Conservation (phyloP, 192 early-diverging fungal genomes). For the Chytriomyces hyalinus region DNA sequence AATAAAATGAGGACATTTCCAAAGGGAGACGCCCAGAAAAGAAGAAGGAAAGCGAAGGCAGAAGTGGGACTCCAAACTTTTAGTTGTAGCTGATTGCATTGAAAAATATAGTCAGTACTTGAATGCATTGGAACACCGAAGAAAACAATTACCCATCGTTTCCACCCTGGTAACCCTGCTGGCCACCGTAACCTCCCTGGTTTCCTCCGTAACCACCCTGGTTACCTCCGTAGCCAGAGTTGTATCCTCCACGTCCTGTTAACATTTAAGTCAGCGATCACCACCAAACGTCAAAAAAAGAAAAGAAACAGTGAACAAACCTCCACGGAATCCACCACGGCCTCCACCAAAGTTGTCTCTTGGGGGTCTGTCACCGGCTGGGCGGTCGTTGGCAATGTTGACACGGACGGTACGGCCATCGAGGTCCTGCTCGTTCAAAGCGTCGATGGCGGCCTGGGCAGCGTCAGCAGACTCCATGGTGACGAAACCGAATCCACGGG, state of each 20-base stretch:
- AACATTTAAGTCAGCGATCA: not conserved
- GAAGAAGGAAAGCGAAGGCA: constrained; percentile 8
- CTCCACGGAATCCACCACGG: constrained; percentile 41
- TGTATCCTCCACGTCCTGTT: constrained; percentile 9
- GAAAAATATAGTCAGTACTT: not conserved
- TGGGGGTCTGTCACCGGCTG: constrained; percentile 28
- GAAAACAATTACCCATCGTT: constrained; percentile 25
- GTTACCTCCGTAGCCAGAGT: constrained; percentile 9
- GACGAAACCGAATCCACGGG: constrained; percentile 90
- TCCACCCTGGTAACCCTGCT: constrained; percentile 16
- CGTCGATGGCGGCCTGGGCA: constrained; percentile 63
- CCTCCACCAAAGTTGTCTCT: constrained; percentile 35
- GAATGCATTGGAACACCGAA: not conserved
- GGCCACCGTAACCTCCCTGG: constrained; percentile 27
- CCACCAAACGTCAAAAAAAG: not conserved
- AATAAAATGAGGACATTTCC: not conserved
- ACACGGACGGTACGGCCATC: constrained; percentile 86
- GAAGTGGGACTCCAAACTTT: not conserved
- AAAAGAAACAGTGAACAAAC: not conserved
- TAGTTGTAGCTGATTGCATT: constrained; percentile 24
- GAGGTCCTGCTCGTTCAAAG: constrained; percentile 70
- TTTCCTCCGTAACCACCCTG: constrained; percentile 39
- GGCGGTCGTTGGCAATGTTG: constrained; percentile 65
- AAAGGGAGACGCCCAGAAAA: not conserved
- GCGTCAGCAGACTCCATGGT: constrained; percentile 53